Percentiles rank a stretch among this genome's conserved stretches.
phyloP scores from a whole-genome alignment of 495 filamentous ascomycete genomes.

The Parathielavia appendiculata region DNA sequence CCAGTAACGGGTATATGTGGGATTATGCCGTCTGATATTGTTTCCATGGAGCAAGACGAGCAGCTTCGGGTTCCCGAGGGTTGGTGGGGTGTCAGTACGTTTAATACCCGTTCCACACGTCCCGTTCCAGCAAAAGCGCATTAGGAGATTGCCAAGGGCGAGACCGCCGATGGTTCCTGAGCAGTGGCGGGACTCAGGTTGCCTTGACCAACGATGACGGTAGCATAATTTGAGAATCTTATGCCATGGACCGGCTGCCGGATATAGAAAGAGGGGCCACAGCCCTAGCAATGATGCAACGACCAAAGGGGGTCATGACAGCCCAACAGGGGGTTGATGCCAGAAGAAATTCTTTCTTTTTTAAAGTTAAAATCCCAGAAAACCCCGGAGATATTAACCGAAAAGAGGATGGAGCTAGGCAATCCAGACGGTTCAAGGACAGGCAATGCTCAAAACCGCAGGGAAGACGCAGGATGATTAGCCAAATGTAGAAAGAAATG shows the following conservation, averaged over 20 bases:
- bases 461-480: slow-evolving; percentile 43
- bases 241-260: slow-evolving; percentile 50
- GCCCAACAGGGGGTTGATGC: slow-evolving; percentile 31
- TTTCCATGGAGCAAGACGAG: slow-evolving; percentile 32
- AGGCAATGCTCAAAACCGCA: slow-evolving; percentile 39
- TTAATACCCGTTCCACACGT: slow-evolving; percentile 36
- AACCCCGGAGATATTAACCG: slow-evolving; percentile 38
- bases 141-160: slow-evolving; percentile 40
- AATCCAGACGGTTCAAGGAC: slow-evolving; percentile 30
- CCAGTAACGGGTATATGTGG: slow-evolving; percentile 36
- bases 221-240: slow-evolving; percentile 55
- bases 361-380: slow-evolving; percentile 19
- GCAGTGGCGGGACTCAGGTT: slow-evolving; percentile 39
- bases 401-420: slow-evolving; percentile 32
- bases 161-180: slow-evolving; percentile 48
- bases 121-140: slow-evolving; percentile 44
- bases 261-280: slow-evolving; percentile 47
- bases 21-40: slow-evolving; percentile 50
- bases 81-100: slow-evolving; percentile 35
- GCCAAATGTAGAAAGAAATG: slow-evolving; percentile 40
- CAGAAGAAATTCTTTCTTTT: slow-evolving; percentile 21
- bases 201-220: slow-evolving; percentile 46
- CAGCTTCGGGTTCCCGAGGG: slow-evolving; percentile 14
- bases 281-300: slow-evolving; percentile 47
- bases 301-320: slow-evolving; percentile 34